Percentiles rank a stretch among this genome's conserved stretches.
Evolutionary conservation across 192 early-diverging fungal genomes (phyloP).

Genomic region (Linnemannia hyalina): DNA sequence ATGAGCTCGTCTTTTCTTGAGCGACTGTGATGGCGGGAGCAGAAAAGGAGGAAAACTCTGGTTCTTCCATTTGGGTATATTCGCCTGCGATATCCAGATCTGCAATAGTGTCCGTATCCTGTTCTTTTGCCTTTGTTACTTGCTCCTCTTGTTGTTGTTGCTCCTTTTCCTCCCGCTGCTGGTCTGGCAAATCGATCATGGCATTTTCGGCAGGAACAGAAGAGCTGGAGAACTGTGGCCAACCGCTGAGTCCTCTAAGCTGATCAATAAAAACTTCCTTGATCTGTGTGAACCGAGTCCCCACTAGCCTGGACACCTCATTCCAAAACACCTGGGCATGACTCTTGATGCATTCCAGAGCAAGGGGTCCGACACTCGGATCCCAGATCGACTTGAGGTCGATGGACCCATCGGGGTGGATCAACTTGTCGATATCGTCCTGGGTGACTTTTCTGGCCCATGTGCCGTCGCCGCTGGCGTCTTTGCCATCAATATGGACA

Average conservation of each 20-base stretch:
- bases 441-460: background rate
- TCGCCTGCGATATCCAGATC: background rate
- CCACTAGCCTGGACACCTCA: background rate
- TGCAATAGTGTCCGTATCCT: too few species aligned
- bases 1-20: background rate
- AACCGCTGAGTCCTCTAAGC: constrained; percentile 7
- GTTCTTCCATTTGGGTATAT: background rate
- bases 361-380: background rate
- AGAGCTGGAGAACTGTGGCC: background rate
- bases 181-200: background rate
- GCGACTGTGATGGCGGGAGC: background rate
- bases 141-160: background rate
- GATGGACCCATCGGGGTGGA: constrained; percentile 16
- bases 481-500: constrained; percentile 10
- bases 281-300: constrained; percentile 7
- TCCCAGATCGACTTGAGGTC: constrained; percentile 16
- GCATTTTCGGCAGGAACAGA: background rate
- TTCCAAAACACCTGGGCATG: background rate
- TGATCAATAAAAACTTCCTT: constrained; percentile 23
- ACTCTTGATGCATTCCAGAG: constrained; percentile 1
- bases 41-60: background rate
- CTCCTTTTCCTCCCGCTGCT: background rate
- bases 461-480: constrained; percentile 6
- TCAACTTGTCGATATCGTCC: background rate
- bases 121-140: background rate